Evolutionary conservation across 1,284 basidiomycete species (phyloP), one percentile per base, ranked within the genome.

Genomic region (Boletellus deceptivus): DNA sequence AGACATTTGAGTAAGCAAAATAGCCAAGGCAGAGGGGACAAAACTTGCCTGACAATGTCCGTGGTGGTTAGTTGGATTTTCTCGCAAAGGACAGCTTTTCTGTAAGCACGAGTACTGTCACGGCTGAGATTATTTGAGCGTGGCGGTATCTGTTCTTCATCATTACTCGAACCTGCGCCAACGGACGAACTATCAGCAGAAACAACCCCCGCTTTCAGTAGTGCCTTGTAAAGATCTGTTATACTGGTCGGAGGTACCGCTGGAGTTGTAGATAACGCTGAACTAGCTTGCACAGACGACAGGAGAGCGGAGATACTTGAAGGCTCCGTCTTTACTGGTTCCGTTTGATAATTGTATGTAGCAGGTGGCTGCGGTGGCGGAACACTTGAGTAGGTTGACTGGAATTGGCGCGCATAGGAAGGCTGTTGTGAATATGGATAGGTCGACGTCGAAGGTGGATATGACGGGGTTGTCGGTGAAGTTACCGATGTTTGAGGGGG

Each of bases 181-280:
- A 70, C 67, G 1, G 85, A 77, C 33, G 82, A 80, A 49, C 73
- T 72, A 40, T 71, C 75, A 27, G 75, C 70, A 18, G 82, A 75
- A 25, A 89, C 80, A n/a, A 89, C 75, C 52, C 89, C 89, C 22
- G 88, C 84, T 69, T 86, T 88, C 42, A 89, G 62, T 25, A 91
- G 74, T 6, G 83, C 80, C 39, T 80, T 82, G 56, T 84, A 78
- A 38, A 91, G 70, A 59, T 76, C 78, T 11, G 80, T 70, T 50
- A 89, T 82, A 57, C 77, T 77, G 50, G 65, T 65, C 6, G 70
- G 55, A 20, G 72, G 61, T 6, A 67, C 55, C 20, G 66, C 45
- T 22, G 69, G 39, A 60, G 65, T 48, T 54, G 65, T 55, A 55
- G 69, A 53, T 58, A 61, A 36, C 37, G 60, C 45, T 36, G 58